Evolutionary conservation across 805 yeast genomes (phyloP).

Genomic region (Scheffersomyces amazonensis): DNA sequence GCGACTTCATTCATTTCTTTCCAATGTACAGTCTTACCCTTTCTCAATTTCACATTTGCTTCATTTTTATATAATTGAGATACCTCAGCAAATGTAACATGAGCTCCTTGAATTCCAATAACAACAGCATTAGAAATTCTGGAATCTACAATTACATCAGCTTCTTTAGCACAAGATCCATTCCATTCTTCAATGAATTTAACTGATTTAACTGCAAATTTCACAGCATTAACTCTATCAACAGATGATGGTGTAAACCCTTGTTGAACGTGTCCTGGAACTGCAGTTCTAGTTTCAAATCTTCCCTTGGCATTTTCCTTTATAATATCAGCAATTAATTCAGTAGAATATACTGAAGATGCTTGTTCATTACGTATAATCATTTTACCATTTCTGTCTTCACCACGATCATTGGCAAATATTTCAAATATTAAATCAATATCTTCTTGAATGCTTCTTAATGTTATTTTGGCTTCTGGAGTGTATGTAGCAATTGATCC

Average conservation of each 20-base stretch:
- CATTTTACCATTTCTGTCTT: conserved; percentile 66
- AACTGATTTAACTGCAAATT: conserved; percentile 68
- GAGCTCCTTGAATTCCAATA: conserved; percentile 69
- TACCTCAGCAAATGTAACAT: conserved; percentile 55
- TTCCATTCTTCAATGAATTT: conserved; percentile 57
- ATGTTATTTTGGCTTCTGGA: conserved; percentile 66
- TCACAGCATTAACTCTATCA: conserved; percentile 72
- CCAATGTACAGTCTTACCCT: conserved; percentile 73
- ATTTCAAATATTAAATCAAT: conserved; percentile 57
- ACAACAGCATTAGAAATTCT: conserved; percentile 44
- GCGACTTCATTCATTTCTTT: conserved; percentile 52
- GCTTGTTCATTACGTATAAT: conserved; percentile 66
- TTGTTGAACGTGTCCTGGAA: conserved; percentile 87
- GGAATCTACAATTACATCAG: background rate
- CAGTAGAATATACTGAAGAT: conserved; percentile 63
- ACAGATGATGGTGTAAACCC: conserved; percentile 77
- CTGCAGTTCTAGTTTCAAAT: conserved; percentile 75
- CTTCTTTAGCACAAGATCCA: conserved; percentile 1
- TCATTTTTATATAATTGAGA: conserved; percentile 55
- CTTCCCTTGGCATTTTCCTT: conserved; percentile 60
- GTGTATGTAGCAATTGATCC: conserved; percentile 76
- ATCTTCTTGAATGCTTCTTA: conserved; percentile 63
- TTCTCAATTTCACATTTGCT: conserved; percentile 60
- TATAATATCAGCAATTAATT: conserved; percentile 68
- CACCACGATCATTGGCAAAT: conserved; percentile 61